Percentiles rank a stretch among this genome's conserved stretches.
Conservation (phyloP, 805 yeast genomes). For the Teunomyces barrocoloradensis region DNA sequence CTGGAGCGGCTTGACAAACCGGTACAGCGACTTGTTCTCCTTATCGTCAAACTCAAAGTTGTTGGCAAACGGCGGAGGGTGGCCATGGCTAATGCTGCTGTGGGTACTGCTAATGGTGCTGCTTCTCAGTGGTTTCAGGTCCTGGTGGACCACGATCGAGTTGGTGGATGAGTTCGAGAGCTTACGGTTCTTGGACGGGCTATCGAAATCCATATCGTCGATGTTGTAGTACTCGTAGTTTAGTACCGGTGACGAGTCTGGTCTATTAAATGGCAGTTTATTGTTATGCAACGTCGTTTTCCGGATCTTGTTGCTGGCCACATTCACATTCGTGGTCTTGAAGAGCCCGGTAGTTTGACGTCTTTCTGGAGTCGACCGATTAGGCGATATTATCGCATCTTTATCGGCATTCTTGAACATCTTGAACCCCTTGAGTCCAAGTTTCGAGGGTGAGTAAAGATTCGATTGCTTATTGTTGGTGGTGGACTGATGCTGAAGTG, state of each 20-base stretch:
- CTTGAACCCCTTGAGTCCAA: conserved; percentile 28
- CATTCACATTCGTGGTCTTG: neutral
- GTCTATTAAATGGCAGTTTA: conserved; percentile 13
- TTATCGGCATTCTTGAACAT: conserved; percentile 35
- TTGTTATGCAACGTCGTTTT: conserved; percentile 12
- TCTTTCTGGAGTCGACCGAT: conserved; percentile 15
- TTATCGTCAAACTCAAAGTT: conserved; percentile 26
- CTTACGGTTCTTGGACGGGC: conserved; percentile 32
- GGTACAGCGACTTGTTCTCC: conserved; percentile 46
- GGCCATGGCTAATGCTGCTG: conserved; percentile 3
- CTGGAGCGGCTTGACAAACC: conserved; percentile 78
- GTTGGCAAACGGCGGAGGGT: neutral
- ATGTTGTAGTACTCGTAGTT: conserved; percentile 23
- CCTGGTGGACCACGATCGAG: conserved; percentile 25
- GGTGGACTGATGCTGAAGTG: neutral
- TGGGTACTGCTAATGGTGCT: conserved; percentile 2
- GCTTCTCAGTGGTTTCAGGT: conserved; percentile 7
- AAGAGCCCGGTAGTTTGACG: conserved; percentile 3
- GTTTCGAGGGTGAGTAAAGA: conserved; percentile 26
- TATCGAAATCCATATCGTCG: conserved; percentile 27
- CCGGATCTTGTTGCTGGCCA: conserved; percentile 10
- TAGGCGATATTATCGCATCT: conserved; percentile 35
- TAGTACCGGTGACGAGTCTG: conserved; percentile 10
- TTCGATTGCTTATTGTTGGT: conserved; percentile 5
- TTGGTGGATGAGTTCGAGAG: conserved; percentile 17